phyloP scores from a whole-genome alignment of 202 grass and related monocot species.

The Carex arenaria region DNA sequence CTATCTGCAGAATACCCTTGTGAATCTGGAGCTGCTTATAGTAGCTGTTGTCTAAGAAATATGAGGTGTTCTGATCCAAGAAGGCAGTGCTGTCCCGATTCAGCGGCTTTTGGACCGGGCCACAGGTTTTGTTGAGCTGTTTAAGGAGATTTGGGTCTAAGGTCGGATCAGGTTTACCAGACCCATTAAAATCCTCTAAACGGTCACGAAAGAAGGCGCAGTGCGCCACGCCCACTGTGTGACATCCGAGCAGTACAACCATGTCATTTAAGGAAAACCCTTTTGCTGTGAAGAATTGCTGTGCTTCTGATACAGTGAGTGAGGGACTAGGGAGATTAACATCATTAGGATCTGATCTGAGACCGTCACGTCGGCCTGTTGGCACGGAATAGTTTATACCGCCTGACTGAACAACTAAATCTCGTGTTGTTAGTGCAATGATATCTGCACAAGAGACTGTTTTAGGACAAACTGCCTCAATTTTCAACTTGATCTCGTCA shows the following conservation, averaged over 20 bases:
- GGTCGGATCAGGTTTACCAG: slow-evolving; percentile 14
- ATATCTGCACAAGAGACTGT: slow-evolving; percentile 51
- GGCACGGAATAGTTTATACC: slow-evolving; percentile 33
- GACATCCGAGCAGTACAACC: slow-evolving; percentile 41
- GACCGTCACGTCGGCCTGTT: slow-evolving; percentile 36
- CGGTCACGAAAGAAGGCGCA: slow-evolving; percentile 41
- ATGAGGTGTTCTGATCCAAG: slow-evolving; percentile 42
- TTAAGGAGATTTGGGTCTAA: slow-evolving; percentile 18
- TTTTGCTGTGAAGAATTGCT: slow-evolving; percentile 34
- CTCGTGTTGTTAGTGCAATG: slow-evolving; percentile 34
- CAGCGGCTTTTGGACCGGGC: slow-evolving; percentile 6
- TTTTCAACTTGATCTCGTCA: slow-evolving; percentile 9
- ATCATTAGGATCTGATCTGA: slow-evolving; percentile 13
- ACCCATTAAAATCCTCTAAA: slow-evolving; percentile 23
- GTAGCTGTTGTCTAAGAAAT: slow-evolving; percentile 41
- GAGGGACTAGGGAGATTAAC: slow-evolving; percentile 31
- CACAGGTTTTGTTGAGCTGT: slow-evolving; percentile 20
- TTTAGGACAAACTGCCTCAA: slow-evolving; percentile 33
- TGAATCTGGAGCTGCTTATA: slow-evolving; percentile 32
- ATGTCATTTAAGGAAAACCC: slow-evolving; percentile 37
- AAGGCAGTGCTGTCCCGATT: slow-evolving; percentile 22
- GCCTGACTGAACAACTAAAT: slow-evolving; percentile 37
- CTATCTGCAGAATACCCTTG: slow-evolving; percentile 39
- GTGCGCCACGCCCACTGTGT: slow-evolving; percentile 47
- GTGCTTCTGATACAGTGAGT: slow-evolving; percentile 20